Conservation (phyloP, 2,329 filamentous ascomycete genomes). For the Lasiodiplodia theobromae region DNA sequence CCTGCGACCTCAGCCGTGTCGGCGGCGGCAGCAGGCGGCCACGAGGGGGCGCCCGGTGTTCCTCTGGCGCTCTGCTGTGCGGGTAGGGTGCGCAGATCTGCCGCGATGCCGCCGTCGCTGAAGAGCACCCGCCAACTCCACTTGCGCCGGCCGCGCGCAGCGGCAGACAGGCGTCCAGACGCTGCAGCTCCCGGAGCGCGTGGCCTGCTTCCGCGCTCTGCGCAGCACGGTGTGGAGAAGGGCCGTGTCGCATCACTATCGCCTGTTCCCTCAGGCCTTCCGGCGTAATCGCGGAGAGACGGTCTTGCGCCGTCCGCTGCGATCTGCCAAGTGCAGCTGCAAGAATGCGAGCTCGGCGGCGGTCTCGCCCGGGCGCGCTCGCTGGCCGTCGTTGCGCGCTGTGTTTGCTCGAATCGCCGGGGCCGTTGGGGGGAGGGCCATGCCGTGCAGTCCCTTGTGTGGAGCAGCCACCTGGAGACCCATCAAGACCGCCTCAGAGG, state of each 20-base stretch:
- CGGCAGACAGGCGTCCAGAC: constrained; percentile 9
- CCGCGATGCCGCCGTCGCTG: constrained; percentile 25
- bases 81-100: constrained; percentile 27
- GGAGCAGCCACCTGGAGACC: constrained; percentile 27
- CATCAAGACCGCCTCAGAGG: constrained; percentile 26
- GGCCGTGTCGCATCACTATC: constrained; percentile 29
- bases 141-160: constrained; percentile 1
- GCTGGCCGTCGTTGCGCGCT: constrained; percentile 15
- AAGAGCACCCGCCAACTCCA: constrained; percentile 26
- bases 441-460: constrained; percentile 27
- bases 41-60: constrained; percentile 17
- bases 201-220: constrained; percentile 24
- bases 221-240: constrained; percentile 24
- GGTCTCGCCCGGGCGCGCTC: constrained; percentile 20
- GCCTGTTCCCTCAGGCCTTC: constrained; percentile 25
- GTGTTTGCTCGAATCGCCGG: constrained; percentile 22
- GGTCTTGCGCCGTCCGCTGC: constrained; percentile 27
- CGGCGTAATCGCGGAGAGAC: constrained; percentile 30
- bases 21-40: constrained; percentile 11
- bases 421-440: constrained; percentile 19
- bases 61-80: constrained; percentile 14
- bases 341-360: constrained; percentile 28
- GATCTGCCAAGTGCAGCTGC: constrained; percentile 31
- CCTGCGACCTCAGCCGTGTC: constrained; percentile 2
- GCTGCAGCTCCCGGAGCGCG: constrained; percentile 8